Evolutionary conservation across 306 rosid genomes (phyloP).

Genomic region (Leucaena leucocephala): DNA sequence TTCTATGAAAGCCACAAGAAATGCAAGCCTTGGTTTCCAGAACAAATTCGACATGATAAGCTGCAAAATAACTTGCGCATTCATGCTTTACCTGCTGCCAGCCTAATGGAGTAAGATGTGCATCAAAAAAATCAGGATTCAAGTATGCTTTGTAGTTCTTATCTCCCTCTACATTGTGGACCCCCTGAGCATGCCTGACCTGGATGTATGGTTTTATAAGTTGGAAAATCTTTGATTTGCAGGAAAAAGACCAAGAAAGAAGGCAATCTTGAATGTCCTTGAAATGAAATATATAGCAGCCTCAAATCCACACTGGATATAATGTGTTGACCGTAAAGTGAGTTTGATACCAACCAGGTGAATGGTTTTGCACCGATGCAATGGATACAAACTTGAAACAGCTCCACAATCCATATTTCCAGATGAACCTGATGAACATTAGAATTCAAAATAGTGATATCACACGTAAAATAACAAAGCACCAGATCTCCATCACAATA

Average conservation of each 20-base stretch:
- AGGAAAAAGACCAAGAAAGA: conserved; percentile 28
- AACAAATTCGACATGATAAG: conserved; percentile 12
- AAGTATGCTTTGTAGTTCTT: conserved; percentile 65
- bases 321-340: conserved; percentile 32
- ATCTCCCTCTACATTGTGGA: conserved; percentile 45
- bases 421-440: conserved; percentile 33
- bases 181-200: conserved; percentile 98
- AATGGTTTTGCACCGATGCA: conserved; percentile 69
- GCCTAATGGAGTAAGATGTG: conserved; percentile 83
- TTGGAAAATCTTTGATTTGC: conserved; percentile 30
- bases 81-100: conserved; percentile 73
- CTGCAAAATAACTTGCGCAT: conserved; percentile 8
- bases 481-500: conserved; percentile 16
- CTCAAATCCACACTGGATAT: conserved; percentile 24
- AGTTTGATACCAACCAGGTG: conserved; percentile 56
- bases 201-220: conserved; percentile 39
- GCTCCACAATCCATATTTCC: conserved; percentile 64
- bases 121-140: conserved; percentile 72
- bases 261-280: conserved; percentile 22
- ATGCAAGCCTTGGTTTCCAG: conserved; percentile 15
- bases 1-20: conserved; percentile 8
- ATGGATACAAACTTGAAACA: conserved; percentile 54
- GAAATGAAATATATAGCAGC: conserved; percentile 23
- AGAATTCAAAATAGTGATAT: conserved; percentile 1
- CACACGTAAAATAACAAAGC: not conserved